Evolutionary conservation across 176 grass and related monocot species (phyloP), one percentile per base, ranked within the genome.

Genomic region (Canna indica): DNA sequence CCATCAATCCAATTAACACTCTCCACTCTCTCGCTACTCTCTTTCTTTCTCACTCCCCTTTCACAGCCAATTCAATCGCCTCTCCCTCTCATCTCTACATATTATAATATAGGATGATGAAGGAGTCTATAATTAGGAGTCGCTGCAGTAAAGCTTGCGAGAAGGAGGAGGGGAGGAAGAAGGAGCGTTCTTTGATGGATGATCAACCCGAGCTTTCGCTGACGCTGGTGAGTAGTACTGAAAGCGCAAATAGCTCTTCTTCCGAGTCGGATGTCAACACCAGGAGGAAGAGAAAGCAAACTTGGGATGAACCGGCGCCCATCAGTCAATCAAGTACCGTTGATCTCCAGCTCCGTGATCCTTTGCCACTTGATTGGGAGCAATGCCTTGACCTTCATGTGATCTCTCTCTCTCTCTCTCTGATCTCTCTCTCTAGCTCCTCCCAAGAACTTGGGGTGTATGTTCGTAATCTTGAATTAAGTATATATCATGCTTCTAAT

Each of bases 331-430:
- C 41, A 11, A 7, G 9, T 5, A 44, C 41, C 69, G 70, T 96
- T 15, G 93, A 91, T 7, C 85, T 96, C 67, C 93, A 89, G 73
- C 79, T 96, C 62, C 69, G 76, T 68, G 83, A 91, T 36, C 93
- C 88, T 35, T 81, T 96, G 75, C 88, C 93, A 31, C 71, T 85
- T 17, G 85, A 88, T 67, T 96, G 93, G 93, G 93, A 96, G 72
- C 93, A 96, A 71, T 91, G 93, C 78, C 88, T 96, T 18, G 93
- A 96, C 76, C 89, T 96, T 47, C 76, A 76, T 50, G 93, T 91
- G 66, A 86, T 84, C 20, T 73, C 47, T 57, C 52, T 80, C 63
- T 8, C 24, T 50, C 52, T 31, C 34, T 45, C 59, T 20, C 27
- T 18, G 25, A 27, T 60, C 34, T 33, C 36, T 42, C 47, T 73